These are phyloP conservation scores for Angophora floribunda DNA, from an alignment of 345 rosid species.

Conservation along the genomic window DNA sequence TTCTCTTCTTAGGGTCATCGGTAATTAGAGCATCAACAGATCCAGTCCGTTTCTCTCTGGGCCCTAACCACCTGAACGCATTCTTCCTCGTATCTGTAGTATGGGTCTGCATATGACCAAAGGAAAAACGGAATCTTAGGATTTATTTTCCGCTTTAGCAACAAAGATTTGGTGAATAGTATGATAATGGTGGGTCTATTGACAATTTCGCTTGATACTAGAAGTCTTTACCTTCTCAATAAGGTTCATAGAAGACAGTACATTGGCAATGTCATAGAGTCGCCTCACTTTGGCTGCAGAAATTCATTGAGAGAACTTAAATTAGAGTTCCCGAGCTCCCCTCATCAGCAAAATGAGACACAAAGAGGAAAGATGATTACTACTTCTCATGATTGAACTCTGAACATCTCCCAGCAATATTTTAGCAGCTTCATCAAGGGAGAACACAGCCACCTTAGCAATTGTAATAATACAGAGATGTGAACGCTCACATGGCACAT, in stretches of 20 bases:
- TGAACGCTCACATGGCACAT: not conserved
- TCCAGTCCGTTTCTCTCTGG: constrained; percentile 27
- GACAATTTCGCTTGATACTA: not conserved
- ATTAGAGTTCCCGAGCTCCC: not conserved
- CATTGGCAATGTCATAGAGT: constrained; percentile 83
- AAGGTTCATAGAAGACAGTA: constrained; percentile 74
- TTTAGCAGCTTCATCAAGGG: constrained; percentile 79
- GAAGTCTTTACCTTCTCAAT: constrained; percentile 66
- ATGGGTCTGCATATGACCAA: constrained; percentile 48
- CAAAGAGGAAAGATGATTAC: not conserved
- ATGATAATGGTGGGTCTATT: too few relatives aligned
- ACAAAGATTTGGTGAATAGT: not conserved
- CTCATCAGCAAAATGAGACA: not conserved
- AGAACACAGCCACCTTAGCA: constrained; percentile 49
- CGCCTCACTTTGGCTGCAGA: constrained; percentile 87
- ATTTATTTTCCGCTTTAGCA: not conserved
- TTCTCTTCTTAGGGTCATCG: constrained; percentile 46
- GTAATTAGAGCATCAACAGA: constrained; percentile 15
- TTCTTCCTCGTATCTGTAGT: constrained; percentile 66
- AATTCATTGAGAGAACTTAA: not conserved
- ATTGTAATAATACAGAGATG: not conserved
- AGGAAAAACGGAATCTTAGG: not conserved
- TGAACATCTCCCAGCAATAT: constrained; percentile 72
- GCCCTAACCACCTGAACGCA: constrained; percentile 87
- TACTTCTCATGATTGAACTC: constrained; percentile 78